Conservation (phyloP, 805 yeast species). For the Candida bentonensis region DNA sequence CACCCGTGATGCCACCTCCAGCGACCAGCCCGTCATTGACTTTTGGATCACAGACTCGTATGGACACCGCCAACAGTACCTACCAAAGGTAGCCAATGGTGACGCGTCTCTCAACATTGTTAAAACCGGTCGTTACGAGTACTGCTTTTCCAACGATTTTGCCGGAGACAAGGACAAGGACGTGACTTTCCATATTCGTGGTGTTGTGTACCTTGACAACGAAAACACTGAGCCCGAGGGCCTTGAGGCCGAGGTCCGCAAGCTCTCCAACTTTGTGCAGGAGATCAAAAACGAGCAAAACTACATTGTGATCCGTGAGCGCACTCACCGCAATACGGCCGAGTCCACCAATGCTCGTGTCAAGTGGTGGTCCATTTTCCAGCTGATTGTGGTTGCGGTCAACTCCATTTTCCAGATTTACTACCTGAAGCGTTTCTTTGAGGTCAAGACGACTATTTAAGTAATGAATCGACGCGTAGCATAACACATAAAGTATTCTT, state of each 20-base stretch:
- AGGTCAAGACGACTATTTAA: conserved; percentile 80
- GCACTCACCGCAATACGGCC: conserved; percentile 96
- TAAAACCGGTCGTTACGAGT: conserved; percentile 59
- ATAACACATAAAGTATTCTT: not conserved
- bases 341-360: conserved; percentile 94
- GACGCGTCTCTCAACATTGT: conserved; percentile 57
- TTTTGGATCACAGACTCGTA: conserved; percentile 42
- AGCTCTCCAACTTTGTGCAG: conserved; percentile 57
- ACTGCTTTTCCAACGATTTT: conserved; percentile 86
- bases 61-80: conserved; percentile 36
- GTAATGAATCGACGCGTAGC: not conserved
- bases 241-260: conserved; percentile 70
- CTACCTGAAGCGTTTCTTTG: conserved; percentile 88
- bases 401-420: conserved; percentile 89
- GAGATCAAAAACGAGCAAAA: conserved; percentile 84
- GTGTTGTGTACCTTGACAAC: conserved; percentile 72
- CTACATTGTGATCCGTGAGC: conserved; percentile 88
- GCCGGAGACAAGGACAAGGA: conserved; percentile 64
- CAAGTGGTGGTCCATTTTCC: conserved; percentile 95
- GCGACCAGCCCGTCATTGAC: conserved; percentile 33
- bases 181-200: conserved; percentile 90
- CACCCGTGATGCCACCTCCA: conserved; percentile 44
- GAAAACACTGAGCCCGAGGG: conserved; percentile 64
- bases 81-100: conserved; percentile 60
- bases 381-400: conserved; percentile 67